phyloP scores from a whole-genome alignment of 441 rosid genomes.

The Corymbia citriodora region DNA sequence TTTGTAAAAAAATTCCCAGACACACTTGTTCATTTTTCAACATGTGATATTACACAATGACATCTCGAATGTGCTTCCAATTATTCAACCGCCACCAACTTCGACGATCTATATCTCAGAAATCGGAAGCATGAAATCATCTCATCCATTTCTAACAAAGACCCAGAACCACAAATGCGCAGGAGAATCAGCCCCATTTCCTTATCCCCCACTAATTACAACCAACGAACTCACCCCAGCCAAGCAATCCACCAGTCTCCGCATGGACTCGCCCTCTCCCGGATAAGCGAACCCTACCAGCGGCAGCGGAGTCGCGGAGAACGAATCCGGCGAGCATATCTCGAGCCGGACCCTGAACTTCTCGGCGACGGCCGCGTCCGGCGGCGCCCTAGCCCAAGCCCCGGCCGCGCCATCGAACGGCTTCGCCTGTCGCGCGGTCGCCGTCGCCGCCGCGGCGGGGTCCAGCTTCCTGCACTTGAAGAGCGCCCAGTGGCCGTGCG shows the following conservation, averaged over 20 bases:
- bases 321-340: conserved; percentile 84
- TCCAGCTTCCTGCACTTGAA: conserved; percentile 62
- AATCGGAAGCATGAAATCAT: neutral
- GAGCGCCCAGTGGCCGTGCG: conserved; percentile 43
- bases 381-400: neutral
- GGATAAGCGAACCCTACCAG: conserved; percentile 46
- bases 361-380: conserved; percentile 14
- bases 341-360: conserved; percentile 71
- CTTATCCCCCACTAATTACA: neutral
- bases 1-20: neutral
- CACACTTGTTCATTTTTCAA: neutral
- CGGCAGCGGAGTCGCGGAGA: conserved; percentile 51
- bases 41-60: neutral
- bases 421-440: conserved; percentile 6
- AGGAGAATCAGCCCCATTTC: neutral
- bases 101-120: neutral
- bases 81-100: neutral
- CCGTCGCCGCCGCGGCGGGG: conserved; percentile 2
- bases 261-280: conserved; percentile 51
- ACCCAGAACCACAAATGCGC: neutral
- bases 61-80: neutral
- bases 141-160: neutral
- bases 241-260: conserved; percentile 37
- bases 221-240: conserved; percentile 38
- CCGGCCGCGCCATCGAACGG: conserved; percentile 4